phyloP scores from a whole-genome alignment of 345 rosid genomes.

The Melaleuca alternifolia region DNA sequence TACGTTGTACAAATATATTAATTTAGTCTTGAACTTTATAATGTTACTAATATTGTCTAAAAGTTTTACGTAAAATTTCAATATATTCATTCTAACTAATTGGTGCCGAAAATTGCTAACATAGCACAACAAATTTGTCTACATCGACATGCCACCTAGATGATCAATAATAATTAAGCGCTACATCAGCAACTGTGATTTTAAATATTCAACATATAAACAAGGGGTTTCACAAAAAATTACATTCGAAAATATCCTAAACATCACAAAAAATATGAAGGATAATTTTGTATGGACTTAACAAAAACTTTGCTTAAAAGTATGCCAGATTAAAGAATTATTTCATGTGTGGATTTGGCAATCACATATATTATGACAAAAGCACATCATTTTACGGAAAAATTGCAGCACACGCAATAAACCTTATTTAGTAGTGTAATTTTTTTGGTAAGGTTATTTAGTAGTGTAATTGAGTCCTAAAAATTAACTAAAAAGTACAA shows the following conservation, averaged over 20 bases:
- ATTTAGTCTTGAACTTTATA: background rate
- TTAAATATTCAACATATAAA: background rate
- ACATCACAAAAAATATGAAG: background rate
- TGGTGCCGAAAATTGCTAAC: background rate
- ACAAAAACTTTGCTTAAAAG: background rate
- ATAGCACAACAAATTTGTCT: background rate
- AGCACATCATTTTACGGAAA: background rate
- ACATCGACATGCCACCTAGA: background rate
- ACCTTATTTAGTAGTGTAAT: too few relatives aligned
- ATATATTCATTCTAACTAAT: background rate
- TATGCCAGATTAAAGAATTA: background rate
- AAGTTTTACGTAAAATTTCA: background rate
- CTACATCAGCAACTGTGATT: background rate
- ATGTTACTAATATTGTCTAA: too few relatives aligned
- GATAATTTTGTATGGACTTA: background rate
- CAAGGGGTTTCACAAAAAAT: background rate
- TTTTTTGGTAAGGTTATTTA: too few relatives aligned
- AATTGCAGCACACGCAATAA: background rate
- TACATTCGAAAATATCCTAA: background rate
- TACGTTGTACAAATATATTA: background rate
- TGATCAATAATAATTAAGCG: background rate
- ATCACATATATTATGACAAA: background rate
- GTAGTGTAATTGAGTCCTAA: background rate
- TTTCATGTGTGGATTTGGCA: background rate
- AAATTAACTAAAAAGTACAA: background rate